A percentile compares a stretch with the other conserved stretches of the same genome.
Evolutionary conservation across 805 yeast species (phyloP).

Genomic region (Clavispora vitiphila): DNA sequence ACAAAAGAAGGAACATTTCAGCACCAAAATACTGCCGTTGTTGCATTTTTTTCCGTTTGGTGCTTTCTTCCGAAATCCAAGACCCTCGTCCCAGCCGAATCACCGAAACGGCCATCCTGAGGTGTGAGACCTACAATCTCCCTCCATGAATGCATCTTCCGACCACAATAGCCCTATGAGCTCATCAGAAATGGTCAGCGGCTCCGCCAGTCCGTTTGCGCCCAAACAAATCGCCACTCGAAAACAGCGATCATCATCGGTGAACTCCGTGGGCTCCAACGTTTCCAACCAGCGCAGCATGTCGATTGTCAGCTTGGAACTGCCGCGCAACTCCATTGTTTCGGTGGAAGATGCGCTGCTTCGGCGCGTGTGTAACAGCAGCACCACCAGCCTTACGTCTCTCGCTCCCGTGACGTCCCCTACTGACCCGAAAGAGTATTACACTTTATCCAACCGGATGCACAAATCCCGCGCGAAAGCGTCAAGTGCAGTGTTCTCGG

Average conservation of each 20-base stretch:
- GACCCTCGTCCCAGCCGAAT: no score
- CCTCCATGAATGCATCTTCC: background rate
- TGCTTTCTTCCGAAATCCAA: no score
- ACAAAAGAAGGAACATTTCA: no score
- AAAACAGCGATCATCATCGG: slow-evolving; percentile 30
- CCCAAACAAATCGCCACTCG: background rate
- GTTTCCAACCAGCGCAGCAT: slow-evolving; percentile 29
- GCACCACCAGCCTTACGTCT: slow-evolving; percentile 21
- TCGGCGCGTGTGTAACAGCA: slow-evolving; percentile 30
- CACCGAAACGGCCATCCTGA: no score
- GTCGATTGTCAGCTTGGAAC: slow-evolving; percentile 34
- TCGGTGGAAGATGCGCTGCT: slow-evolving; percentile 31
- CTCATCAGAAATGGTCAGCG: slow-evolving; percentile 6
- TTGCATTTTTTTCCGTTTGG: no score
- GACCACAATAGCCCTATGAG: slow-evolving; percentile 5
- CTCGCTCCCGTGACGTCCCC: slow-evolving; percentile 11
- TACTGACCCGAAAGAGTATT: slow-evolving; percentile 2
- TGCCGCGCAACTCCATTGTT: slow-evolving; percentile 38
- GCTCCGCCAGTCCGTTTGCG: slow-evolving; percentile 5
- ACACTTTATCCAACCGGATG: slow-evolving; percentile 1
- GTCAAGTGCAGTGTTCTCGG: slow-evolving; percentile 26
- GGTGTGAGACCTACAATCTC: no score
- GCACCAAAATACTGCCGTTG: no score
- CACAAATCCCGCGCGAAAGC: slow-evolving; percentile 5
- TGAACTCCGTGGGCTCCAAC: slow-evolving; percentile 26